Evolutionary conservation across 2,329 filamentous ascomycete genomes (phyloP), one percentile per base, ranked within the genome.

Genomic region (Talaromyces verruculosus): DNA sequence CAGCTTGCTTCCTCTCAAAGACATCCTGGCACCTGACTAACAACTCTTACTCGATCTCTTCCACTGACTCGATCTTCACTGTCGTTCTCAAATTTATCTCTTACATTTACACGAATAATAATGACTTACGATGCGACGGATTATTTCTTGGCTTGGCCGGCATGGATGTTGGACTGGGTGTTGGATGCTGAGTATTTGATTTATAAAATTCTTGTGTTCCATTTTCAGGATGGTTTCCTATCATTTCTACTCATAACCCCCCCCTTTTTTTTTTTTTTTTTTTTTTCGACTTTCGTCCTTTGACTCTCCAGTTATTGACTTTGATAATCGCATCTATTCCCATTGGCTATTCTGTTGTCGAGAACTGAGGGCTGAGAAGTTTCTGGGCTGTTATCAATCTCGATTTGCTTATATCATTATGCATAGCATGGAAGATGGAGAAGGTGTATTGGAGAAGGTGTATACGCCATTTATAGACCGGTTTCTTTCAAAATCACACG

Each of bases 41-140:
- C 37, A 39, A 0, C 13, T 45, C 37, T 60, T 19, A 15, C n/a
- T 22, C 11, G 19, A 11, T 57, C 33, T 25, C 30, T 37, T 15
- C 19, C 22, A 25, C 17, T 28, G 28, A 55, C 8, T 19, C 28
- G 11, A 19, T 47, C 25, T 47, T 47, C 25, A 19, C 37, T 28
- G 30, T 49, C 13, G 5, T 64, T 30, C 11, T 43, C 25, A 25
- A 45, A 5, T 51, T n/a, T 35, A 15, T 37, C 22, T 43, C 10
- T 58, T 55, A 64, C 53, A 53, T 33, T 28, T 22, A 28, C 28
- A 60, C 37, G 57, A 60, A 30, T 13, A 45, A 30, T 17, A 47
- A 67, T 47, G 64, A 67, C 25, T 67, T 19, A 67, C 59, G 63
- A 66, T n/a, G 59, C 62, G 66, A 67, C 61, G 64, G 30, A 66